A percentile compares a stretch with the other conserved stretches of the same genome.
phyloP scores from a whole-genome alignment of 2,329 filamentous ascomycete species.

The Fusarium citri region DNA sequence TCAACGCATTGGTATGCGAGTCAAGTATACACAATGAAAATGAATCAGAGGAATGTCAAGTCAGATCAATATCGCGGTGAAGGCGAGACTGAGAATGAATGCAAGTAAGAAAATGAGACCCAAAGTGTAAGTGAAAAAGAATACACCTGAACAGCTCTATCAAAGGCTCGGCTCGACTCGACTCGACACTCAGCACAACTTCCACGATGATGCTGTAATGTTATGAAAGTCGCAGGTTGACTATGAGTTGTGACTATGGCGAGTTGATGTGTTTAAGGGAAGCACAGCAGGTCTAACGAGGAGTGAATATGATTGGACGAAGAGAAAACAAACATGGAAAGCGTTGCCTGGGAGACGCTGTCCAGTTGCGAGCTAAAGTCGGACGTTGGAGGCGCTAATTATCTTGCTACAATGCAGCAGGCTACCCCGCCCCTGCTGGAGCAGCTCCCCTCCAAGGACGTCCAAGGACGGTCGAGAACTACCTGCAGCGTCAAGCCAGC shows the following conservation, averaged over 20 bases:
- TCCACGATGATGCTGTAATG: constrained; percentile 43
- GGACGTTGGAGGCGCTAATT: constrained; percentile 45
- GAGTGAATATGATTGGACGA: constrained; percentile 46
- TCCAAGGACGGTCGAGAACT: constrained; percentile 31
- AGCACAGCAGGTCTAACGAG: constrained; percentile 35
- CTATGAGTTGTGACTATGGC: constrained; percentile 33
- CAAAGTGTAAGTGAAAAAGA: constrained; percentile 44
- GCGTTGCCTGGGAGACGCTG: constrained; percentile 47
- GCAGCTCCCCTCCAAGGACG: constrained; percentile 38
- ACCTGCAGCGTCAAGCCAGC: constrained; percentile 18
- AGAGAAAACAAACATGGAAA: constrained; percentile 49
- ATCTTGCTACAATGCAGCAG: constrained; percentile 46
- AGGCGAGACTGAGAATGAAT: constrained; percentile 35
- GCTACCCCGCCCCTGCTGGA: constrained; percentile 46
- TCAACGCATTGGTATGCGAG: constrained; percentile 51
- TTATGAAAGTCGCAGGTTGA: constrained; percentile 40
- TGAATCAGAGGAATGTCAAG: constrained; percentile 48
- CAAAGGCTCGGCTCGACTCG: constrained; percentile 36
- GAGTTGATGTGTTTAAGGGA: constrained; percentile 51
- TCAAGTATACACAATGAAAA: constrained; percentile 40
- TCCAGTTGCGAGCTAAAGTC: constrained; percentile 27
- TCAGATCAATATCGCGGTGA: constrained; percentile 48
- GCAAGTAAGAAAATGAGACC: constrained; percentile 43
- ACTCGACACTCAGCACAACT: constrained; percentile 31
- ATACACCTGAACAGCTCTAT: constrained; percentile 40